A percentile compares a stretch with the other conserved stretches of the same genome.
Conservation (phyloP, 352 stramenopile species). For the Globisporangium lucens region DNA sequence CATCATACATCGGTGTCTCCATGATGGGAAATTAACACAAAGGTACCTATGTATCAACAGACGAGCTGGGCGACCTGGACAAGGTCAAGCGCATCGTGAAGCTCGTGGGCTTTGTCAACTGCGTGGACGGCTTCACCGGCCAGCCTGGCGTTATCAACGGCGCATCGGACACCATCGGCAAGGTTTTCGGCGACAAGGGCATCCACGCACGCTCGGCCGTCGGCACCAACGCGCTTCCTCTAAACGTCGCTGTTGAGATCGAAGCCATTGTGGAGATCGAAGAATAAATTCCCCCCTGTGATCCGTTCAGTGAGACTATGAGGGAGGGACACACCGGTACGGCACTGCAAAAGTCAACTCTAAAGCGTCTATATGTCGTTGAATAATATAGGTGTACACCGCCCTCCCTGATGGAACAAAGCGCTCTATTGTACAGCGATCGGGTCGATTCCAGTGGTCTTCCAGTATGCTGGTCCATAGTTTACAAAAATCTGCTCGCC, state of each 20-base stretch:
- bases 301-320: too few relatives aligned
- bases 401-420: slow-evolving; percentile 7
- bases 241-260: slow-evolving; percentile 94
- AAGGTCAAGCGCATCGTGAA: slow-evolving; percentile 91
- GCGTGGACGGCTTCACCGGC: slow-evolving; percentile 74
- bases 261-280: slow-evolving; percentile 93
- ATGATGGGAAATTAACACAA: background rate
- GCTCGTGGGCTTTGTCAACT: slow-evolving; percentile 93
- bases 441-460: slow-evolving; percentile 48
- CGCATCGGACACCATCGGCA: slow-evolving; percentile 78
- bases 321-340: background rate
- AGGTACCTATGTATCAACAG: slow-evolving; percentile 11
- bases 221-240: slow-evolving; percentile 90
- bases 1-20: background rate
- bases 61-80: slow-evolving; percentile 82
- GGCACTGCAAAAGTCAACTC: slow-evolving; percentile 1
- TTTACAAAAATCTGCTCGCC: slow-evolving; percentile 77
- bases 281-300: background rate
- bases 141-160: slow-evolving; percentile 93
- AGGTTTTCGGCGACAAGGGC: slow-evolving; percentile 80
- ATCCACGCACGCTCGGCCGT: slow-evolving; percentile 88
- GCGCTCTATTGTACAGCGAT: slow-evolving; percentile 34
- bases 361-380: slow-evolving; percentile 14
- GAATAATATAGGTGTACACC: slow-evolving; percentile 4
- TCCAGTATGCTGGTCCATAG: slow-evolving; percentile 70